Conservation (phyloP, 306 rosid species). For the Astragalus glycyphyllos region DNA sequence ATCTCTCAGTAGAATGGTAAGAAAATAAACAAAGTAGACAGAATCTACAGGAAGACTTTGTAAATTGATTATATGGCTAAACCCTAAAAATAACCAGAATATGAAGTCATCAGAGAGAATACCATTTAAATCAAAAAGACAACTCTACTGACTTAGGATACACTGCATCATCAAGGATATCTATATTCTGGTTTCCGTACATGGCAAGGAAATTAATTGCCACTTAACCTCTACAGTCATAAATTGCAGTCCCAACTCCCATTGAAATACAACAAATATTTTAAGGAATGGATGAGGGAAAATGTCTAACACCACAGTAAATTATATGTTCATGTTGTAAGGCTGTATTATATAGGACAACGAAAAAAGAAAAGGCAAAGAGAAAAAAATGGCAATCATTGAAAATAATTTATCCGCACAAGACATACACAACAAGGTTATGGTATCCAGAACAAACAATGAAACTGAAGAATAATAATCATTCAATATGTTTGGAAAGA, state of each 20-base stretch:
- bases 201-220: too few relatives aligned
- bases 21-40: background rate
- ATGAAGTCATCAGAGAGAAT: slow-evolving; percentile 1
- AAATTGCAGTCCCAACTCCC: too few relatives aligned
- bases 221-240: too few relatives aligned
- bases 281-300: too few relatives aligned
- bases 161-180: slow-evolving; percentile 21
- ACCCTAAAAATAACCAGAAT: slow-evolving; percentile 3
- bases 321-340: too few relatives aligned
- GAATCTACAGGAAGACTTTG: too few relatives aligned
- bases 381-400: too few relatives aligned
- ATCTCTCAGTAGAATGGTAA: background rate
- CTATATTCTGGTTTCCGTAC: background rate
- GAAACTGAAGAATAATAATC: background rate
- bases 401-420: slow-evolving; percentile 7
- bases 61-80: background rate
- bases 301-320: background rate
- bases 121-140: slow-evolving; percentile 6
- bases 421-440: background rate
- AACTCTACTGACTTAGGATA: slow-evolving; percentile 6
- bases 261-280: too few relatives aligned
- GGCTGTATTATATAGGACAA: too few relatives aligned
- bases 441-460: slow-evolving; percentile 4
- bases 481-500: slow-evolving; percentile 9
- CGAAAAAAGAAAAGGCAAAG: too few relatives aligned